Base-by-base conservation (phyloP, 306 rosid species). In the Adenanthera pavonina region DNA sequence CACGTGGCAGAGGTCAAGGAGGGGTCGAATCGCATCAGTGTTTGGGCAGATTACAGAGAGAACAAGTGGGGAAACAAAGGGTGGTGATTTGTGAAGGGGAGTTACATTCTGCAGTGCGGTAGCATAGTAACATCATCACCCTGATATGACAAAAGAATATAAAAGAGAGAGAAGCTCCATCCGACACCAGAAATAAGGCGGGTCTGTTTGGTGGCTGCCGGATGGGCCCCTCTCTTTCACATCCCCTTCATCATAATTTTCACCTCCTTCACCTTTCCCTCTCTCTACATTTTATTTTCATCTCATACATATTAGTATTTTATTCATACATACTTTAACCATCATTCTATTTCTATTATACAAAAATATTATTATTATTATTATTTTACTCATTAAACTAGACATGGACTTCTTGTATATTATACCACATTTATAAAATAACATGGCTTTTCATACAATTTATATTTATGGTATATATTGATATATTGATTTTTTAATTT, bases 131-230 rank as follows among this genome's bases (percentile, higher is more conserved):
- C 72, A 66, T 34, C 16, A 78, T 25, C 30, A 19, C 30, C 38
- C 69, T 72, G 56, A 68, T 82, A 77, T 80, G 86, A 88, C 62
- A 84, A 41, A 70, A 80, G 82, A 70, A 83, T 83, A 76, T 75
- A 62, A 57, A 67, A 69, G 81, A 65, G 84, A 85, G 43, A 13
- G 67, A 74, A 53, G 19, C 1, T 33, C 62, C 62, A 4, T 40
- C 43, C 43, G 84, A 80, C 85, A 84, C 87, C 87, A 87, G 81
- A 85, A 82, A 81, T 74, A 64, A 78, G 87, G 88, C 69, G 82
- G 81, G 84, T 83, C 30, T 77, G 87, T 88, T 89, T 77, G 90
- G 87, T 89, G 88, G 90, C 88, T 83, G 92, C 90, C 84, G 88
- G 92, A 82, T 80, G 90, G 95, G 84, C 66, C 84, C 85, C 66